Conservation (phyloP, 2,329 filamentous ascomycete species). For the Fonsecaea nubica region DNA sequence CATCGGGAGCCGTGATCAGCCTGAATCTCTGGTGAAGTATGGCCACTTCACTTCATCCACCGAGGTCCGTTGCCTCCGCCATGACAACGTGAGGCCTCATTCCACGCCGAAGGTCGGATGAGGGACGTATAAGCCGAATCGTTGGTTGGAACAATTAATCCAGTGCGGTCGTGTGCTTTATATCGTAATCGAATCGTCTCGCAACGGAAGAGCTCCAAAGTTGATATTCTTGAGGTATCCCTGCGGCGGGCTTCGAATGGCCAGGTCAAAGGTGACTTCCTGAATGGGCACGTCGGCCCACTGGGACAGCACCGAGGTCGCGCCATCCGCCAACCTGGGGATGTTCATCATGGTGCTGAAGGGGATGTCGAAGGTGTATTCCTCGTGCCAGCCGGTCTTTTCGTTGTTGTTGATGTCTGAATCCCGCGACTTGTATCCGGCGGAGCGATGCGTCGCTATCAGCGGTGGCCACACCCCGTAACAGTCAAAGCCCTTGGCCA, state of each 20-base stretch:
- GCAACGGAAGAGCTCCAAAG: background rate
- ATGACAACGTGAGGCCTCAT: too few relatives aligned
- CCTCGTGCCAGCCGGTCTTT: slow-evolving; percentile 12
- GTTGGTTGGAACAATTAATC: too few relatives aligned
- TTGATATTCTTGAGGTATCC: background rate
- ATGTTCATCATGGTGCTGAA: slow-evolving; percentile 17
- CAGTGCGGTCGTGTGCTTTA: background rate
- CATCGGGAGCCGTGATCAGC: too few relatives aligned
- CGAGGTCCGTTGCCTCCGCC: too few relatives aligned
- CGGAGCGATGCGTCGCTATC: slow-evolving; percentile 12
- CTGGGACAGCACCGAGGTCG: slow-evolving; percentile 5
- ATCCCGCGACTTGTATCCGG: slow-evolving; percentile 10
- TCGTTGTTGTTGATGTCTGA: slow-evolving; percentile 11
- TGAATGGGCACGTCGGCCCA: background rate
- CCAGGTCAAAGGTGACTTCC: background rate
- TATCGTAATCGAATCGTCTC: background rate
- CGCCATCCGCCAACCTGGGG: slow-evolving; percentile 1
- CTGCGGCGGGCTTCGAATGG: background rate
- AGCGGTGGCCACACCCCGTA: slow-evolving; percentile 14
- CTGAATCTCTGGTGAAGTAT: too few relatives aligned
- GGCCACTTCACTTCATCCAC: too few relatives aligned
- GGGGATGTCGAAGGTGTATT: slow-evolving; percentile 21
- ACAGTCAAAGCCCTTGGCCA: slow-evolving; percentile 5
- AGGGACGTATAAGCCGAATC: background rate
- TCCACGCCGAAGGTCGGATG: too few relatives aligned